Conservation (phyloP, 192 early-diverging fungal genomes). For the Rhizoclosmatium globosum region DNA sequence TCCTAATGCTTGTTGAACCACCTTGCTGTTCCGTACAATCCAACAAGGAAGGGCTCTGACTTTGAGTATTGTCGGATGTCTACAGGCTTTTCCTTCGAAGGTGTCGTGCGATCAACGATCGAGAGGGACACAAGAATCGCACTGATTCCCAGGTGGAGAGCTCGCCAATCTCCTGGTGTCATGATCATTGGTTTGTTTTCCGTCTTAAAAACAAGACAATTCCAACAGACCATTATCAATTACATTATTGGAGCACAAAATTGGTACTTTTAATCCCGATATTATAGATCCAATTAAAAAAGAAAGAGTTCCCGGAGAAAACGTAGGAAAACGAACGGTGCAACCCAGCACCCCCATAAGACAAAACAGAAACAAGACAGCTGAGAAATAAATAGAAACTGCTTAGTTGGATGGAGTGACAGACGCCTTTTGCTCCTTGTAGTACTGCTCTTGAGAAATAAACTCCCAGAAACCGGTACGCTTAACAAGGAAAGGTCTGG, state of each 20-base stretch:
- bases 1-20: neutral
- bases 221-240: too few species aligned
- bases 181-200: neutral
- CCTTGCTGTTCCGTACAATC: neutral
- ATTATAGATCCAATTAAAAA: neutral
- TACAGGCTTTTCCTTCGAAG: neutral
- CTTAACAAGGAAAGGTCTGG: slow-evolving; percentile 29
- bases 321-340: too few species aligned
- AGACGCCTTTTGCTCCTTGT: slow-evolving; percentile 1
- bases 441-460: slow-evolving; percentile 25
- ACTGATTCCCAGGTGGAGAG: neutral
- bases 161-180: neutral
- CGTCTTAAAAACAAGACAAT: neutral
- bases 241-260: neutral
- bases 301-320: neutral
- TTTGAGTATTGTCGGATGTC: neutral
- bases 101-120: slow-evolving; percentile 19
- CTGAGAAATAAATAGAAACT: neutral
- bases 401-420: neutral
- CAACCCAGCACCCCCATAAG: too few species aligned
- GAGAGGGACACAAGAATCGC: neutral
- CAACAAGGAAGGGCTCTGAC: slow-evolving; percentile 3
- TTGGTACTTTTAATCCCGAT: neutral
- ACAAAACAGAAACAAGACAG: too few species aligned
- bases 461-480: slow-evolving; percentile 21